phyloP scores from a whole-genome alignment of 148 eudicot genomes.

The Chenopodium suecicum region DNA sequence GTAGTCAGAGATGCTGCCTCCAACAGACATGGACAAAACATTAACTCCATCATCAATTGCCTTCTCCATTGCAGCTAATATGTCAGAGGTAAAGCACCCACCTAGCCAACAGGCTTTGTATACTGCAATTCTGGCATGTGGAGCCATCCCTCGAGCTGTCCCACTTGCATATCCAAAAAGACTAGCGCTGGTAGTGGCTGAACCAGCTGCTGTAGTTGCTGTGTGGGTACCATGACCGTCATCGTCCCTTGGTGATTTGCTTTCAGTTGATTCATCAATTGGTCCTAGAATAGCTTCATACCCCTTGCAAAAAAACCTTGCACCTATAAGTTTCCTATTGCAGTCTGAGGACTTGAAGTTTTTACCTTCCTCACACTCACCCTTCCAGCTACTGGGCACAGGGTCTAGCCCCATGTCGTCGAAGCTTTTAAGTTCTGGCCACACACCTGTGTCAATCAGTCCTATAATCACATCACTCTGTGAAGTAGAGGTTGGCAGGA shows the following conservation, averaged over 20 bases:
- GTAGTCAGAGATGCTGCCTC: slow-evolving; percentile 58
- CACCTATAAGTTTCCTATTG: slow-evolving; percentile 75
- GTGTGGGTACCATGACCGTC: slow-evolving; percentile 98
- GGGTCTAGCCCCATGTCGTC: slow-evolving; percentile 71
- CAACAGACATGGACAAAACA: slow-evolving; percentile 69
- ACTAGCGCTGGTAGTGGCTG: slow-evolving; percentile 58
- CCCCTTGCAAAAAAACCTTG: slow-evolving; percentile 67
- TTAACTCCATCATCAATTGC: slow-evolving; percentile 79
- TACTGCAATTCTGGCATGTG: slow-evolving; percentile 61
- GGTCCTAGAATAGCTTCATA: slow-evolving; percentile 68
- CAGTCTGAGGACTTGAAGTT: slow-evolving; percentile 54
- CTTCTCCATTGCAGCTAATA: slow-evolving; percentile 78
- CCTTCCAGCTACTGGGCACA: slow-evolving; percentile 69
- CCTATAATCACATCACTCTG: slow-evolving; percentile 61
- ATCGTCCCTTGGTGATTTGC: slow-evolving; percentile 79
- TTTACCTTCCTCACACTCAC: slow-evolving; percentile 59
- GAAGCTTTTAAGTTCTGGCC: slow-evolving; percentile 74
- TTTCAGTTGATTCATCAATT: slow-evolving; percentile 54
- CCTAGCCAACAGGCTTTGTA: slow-evolving; percentile 84
- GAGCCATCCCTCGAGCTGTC: slow-evolving; percentile 83
- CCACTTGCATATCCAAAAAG: slow-evolving; percentile 73
- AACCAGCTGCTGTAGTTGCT: slow-evolving; percentile 78
- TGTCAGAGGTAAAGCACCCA: slow-evolving; percentile 70
- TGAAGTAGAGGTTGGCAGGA: slow-evolving; percentile 40
- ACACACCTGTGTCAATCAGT: slow-evolving; percentile 76